phyloP scores from a whole-genome alignment of 352 stramenopile species.

The Phytopythium kandeliae region DNA sequence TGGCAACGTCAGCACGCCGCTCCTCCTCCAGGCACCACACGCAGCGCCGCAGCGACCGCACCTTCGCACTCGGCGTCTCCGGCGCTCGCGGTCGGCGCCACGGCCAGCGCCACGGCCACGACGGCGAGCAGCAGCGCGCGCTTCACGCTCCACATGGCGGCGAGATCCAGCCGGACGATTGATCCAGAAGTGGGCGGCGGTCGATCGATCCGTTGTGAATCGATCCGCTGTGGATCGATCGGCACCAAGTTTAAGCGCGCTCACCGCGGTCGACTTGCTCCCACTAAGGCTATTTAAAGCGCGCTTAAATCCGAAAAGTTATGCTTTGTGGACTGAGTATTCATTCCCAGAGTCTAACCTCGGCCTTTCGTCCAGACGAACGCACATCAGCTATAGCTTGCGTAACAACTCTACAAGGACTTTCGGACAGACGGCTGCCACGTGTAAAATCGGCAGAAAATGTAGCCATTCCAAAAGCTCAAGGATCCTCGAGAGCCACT shows the following conservation, averaged over 20 bases:
- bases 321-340: background rate
- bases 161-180: background rate
- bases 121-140: conserved; percentile 59
- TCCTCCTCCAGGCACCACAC: background rate
- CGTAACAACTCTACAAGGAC: no score
- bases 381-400: no score
- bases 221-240: conserved; percentile 11
- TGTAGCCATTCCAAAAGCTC: no score
- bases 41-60: conserved; percentile 24
- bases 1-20: background rate
- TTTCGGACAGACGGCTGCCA: conserved; percentile 12
- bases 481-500: no score
- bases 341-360: background rate
- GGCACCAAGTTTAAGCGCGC: conserved; percentile 12
- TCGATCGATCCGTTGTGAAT: no score
- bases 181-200: no score
- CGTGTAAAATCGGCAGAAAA: conserved; percentile 10
- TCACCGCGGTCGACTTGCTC: no score
- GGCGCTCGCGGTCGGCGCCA: conserved; percentile 22
- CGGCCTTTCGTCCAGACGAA: no score
- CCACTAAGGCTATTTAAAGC: no score
- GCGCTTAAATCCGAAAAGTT: conserved; percentile 1
- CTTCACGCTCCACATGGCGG: conserved; percentile 48
- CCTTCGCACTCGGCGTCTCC: conserved; percentile 89
- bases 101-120: conserved; percentile 47